Base-by-base conservation (phyloP, 495 filamentous ascomycete genomes). In the Stereocaulon alpinum region DNA sequence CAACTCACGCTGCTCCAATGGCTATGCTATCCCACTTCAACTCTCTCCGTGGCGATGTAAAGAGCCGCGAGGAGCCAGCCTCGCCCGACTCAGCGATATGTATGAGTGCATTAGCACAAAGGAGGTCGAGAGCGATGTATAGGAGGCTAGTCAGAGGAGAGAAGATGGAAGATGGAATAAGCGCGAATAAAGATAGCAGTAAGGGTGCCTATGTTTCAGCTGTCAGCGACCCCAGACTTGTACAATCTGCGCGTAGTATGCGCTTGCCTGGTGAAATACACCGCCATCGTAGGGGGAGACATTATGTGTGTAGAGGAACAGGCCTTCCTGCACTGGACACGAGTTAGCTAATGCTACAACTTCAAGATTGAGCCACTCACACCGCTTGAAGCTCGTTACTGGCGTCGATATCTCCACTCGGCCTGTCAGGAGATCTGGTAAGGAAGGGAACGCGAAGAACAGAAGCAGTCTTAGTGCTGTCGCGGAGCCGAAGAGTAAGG, bases 221-320 rank as follows among this genome's bases (percentile, higher is more conserved):
- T 42, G 0, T 64, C 6, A 58, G 63, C 24, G 30, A 24, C 3
- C 20, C 14, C 4, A 43, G 37, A 9, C 61, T 2, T 48, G 51
- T n/a, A 30, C 7, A 32, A 20, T 45, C 18, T 24, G 29, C 12
- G 17, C 22, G 5, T 15, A 32, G 30, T 14, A 47, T 27, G 41
- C 11, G 37, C 53, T 34, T 72, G 86, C 86, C 74, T 98, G 93
- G 75, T 98, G 91, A 72, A 89, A 98, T 70, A 97, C 89, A 60
- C 93, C 93, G 58, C 93, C 93, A 71, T 98, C 91, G 72, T 97
- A 98, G 0, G 93, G 93, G 52, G 91, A 96, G 29, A 96, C 88
- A 78, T 95, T 93, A 66, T 91, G 89, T 55, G 86, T 91, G 67
- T 97, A 96, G 4, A 98, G 83, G 68, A 95, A 97, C 49, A 98